Evolutionary conservation across 306 rosid genomes (phyloP), one percentile per base, ranked within the genome.

Genomic region (Begonia fuchsioides): DNA sequence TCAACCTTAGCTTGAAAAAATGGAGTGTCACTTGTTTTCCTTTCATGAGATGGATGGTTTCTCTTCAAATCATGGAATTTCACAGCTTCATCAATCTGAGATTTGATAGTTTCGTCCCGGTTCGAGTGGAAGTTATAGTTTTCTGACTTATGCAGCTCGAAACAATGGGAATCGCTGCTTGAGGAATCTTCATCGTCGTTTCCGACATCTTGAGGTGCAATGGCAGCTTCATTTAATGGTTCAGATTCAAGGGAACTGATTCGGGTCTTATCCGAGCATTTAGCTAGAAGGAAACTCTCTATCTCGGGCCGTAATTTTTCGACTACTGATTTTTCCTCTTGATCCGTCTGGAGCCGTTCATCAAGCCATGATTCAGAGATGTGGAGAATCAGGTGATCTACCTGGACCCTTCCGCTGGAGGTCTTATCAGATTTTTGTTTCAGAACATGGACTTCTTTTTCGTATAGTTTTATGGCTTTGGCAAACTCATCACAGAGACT

Each of bases 301-400:
- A 90, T 81, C 71, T 85, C 98, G 50, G 76, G 79, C 64, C 82
- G 70, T 54, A 90, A 69, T 74, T 77, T 90, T 57, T 90, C 98
- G 2, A 71, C 87, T 15, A 85, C 71, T 20, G 92, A 81, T 45
- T 69, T 76, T 45, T 66, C 35, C 35, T 26, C 86, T 70, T 83
- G 80, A 53, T 76, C 93, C 93, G 79, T 90, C 55, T 90, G 98
- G 79, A 79, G 69, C 48, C 95, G 81, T 44, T 82, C 98, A 69
- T 85, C 98, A 19, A 90, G 78, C 98, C 98, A 90, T 3, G 95
- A 80, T 79, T 90, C 98, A 17, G 98, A 85, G 63, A 90, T 72
- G 73, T 90, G 95, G 63, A 85, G 95, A 59, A 90, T 72, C 64
- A 85, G 67, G 9, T 76, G 76, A 60, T 75, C 87, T 2, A 53